Evolutionary conservation across 169 alveolate species (phyloP), one percentile per base, ranked within the genome.

Genomic region (Cryptosporidium parvum): DNA sequence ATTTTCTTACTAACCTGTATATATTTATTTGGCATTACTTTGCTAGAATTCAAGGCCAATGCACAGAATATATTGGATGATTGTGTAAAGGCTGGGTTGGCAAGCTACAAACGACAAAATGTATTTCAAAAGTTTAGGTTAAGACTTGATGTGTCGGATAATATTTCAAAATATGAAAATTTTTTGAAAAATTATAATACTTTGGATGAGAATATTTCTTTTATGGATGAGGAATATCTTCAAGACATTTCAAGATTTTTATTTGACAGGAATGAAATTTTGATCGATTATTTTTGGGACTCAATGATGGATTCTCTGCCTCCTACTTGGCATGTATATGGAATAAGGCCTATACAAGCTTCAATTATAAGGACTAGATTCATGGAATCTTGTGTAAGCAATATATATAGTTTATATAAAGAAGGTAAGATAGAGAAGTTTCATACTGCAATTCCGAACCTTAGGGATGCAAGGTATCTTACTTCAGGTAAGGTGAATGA

Each of bases 311-410:
- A 62, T 14, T 29, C 37, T 44, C 33, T 61, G 31, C 89, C 89
- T n/a, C 51, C 65, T 35, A 62, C 80, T 42, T 80, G 89, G 89
- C 89, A 80, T 62, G 75, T 80, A 62, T 80, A 80, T 62, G 89
- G 89, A 35, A 31, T 45, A 42, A 80, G 75, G 21, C 89, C 89
- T 23, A 45, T 42, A 35, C 61, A 80, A 51, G 26, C 59, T 26
- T 62, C 73, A 29, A 62, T 80, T 0, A 65, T 80, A 37, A 59
- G 21, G 12, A 45, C 68, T 2, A 80, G 89, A 21, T 80, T 80
- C 45, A 42, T 42, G 62, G 89, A 80, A n/a, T 80, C 89, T 61
- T 80, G 89, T 12, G 42, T 69, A 0, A n/a, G 75, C 14, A 45
- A 44, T 65, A 61, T 80, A 2, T 61, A 45, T 26, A 61, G 69